These are phyloP conservation scores for Sugiyamaella grinbergsii DNA, from an alignment of 1,139 yeast species.

Conservation along the genomic window DNA sequence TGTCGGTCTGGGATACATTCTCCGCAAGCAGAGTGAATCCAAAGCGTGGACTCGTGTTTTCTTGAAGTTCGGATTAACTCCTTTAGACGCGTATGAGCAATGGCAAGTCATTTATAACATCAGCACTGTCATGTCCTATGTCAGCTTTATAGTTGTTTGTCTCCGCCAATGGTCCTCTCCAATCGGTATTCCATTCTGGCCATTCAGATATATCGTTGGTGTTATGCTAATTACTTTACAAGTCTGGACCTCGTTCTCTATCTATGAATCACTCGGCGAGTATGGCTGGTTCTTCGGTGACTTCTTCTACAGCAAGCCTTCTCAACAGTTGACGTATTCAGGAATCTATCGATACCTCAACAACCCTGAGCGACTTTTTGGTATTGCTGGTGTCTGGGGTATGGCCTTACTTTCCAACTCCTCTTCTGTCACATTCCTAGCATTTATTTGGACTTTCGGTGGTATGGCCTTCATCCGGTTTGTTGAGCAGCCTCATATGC, in stretches of 20 bases:
- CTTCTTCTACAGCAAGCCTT: conserved; percentile 65
- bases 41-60: conserved; percentile 70
- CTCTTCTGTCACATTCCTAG: conserved; percentile 56
- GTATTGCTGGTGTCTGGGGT: conserved; percentile 86
- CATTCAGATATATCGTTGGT: conserved; percentile 64
- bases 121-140: conserved; percentile 48
- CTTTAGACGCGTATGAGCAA: conserved; percentile 68
- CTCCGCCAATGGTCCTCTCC: conserved; percentile 45
- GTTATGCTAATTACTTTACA: conserved; percentile 59
- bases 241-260: conserved; percentile 70
- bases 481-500: conserved; percentile 80
- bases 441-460: conserved; percentile 68
- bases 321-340: conserved; percentile 61
- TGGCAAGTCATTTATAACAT: conserved; percentile 74
- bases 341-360: conserved; percentile 85
- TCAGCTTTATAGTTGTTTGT: conserved; percentile 43
- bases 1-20: conserved; percentile 53
- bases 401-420: conserved; percentile 65
- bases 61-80: conserved; percentile 66
- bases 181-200: conserved; percentile 41
- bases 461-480: conserved; percentile 69
- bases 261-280: conserved; percentile 73
- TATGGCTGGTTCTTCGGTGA: conserved; percentile 93
- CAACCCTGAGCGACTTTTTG: conserved; percentile 81
- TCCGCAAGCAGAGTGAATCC: conserved; percentile 61